Conservation (phyloP, 345 rosid genomes). For the Aegle marmelos region DNA sequence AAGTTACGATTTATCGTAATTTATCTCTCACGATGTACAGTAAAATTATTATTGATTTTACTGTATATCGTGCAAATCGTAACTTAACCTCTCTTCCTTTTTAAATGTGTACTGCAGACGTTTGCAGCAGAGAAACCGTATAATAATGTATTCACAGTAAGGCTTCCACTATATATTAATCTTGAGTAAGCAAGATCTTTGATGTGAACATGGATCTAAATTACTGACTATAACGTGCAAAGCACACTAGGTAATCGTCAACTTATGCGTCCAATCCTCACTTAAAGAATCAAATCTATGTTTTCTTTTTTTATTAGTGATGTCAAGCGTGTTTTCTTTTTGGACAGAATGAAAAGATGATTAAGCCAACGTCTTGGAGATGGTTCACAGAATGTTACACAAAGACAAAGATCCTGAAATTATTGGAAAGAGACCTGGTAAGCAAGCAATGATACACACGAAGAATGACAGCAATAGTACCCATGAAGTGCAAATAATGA, state of each 20-base stretch:
- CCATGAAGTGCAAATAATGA: background rate
- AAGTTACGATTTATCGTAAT: too few relatives aligned
- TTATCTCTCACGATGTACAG: too few relatives aligned
- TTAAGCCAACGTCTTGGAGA: background rate
- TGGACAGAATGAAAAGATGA: background rate
- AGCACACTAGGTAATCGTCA: constrained; percentile 7
- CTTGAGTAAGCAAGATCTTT: too few relatives aligned
- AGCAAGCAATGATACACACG: constrained; percentile 8
- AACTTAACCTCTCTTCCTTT: too few relatives aligned
- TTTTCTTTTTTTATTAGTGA: background rate
- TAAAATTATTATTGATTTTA: too few relatives aligned
- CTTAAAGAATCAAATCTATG: background rate
- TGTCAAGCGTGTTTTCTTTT: constrained; percentile 9
- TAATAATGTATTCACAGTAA: too few relatives aligned
- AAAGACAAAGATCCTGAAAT: constrained; percentile 34
- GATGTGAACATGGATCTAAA: too few relatives aligned
- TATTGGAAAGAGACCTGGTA: constrained; percentile 19
- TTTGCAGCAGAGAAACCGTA: too few relatives aligned
- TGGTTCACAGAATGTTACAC: background rate
- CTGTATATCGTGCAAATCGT: too few relatives aligned
- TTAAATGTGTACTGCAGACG: too few relatives aligned
- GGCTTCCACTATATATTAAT: too few relatives aligned
- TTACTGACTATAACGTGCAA: too few relatives aligned
- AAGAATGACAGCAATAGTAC: background rate
- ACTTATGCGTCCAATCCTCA: constrained; percentile 18